Percentiles rank a stretch among this genome's conserved stretches.
These are phyloP conservation scores for Plasmodium fragile DNA, from an alignment of 169 alveolate genomes.

Conservation along the genomic window DNA sequence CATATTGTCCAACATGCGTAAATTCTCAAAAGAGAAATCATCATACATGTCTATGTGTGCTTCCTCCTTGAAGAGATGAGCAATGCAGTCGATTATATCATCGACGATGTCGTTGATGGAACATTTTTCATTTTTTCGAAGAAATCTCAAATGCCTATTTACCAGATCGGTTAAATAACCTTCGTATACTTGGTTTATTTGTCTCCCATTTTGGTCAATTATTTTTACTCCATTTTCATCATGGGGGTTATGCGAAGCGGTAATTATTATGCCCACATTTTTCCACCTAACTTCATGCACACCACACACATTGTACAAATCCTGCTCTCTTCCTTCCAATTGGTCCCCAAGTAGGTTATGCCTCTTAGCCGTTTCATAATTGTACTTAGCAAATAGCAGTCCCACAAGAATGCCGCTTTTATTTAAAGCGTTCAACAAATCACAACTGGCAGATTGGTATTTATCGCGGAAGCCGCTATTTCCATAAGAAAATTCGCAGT, in stretches of 20 bases:
- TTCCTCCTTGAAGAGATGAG: conserved; percentile 30
- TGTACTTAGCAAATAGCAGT: conserved; percentile 46
- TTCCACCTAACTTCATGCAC: conserved; percentile 4
- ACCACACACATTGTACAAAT: background rate
- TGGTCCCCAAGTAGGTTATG: background rate
- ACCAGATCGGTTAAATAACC: conserved; percentile 76
- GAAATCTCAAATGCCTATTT: conserved; percentile 66
- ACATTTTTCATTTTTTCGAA: conserved; percentile 30
- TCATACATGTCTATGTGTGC: conserved; percentile 21
- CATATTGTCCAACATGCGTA: conserved; percentile 24
- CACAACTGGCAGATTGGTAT: conserved; percentile 16
- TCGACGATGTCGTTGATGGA: conserved; percentile 24
- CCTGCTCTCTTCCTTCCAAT: background rate
- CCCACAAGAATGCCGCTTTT: conserved; percentile 72
- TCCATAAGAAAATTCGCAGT: conserved; percentile 37
- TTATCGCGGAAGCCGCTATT: conserved; percentile 73
- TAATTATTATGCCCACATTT: conserved; percentile 78
- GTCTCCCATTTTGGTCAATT: conserved; percentile 77
- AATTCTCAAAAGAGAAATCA: conserved; percentile 4
- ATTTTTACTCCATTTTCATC: conserved; percentile 84
- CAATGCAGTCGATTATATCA: conserved; percentile 29
- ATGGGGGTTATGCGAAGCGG: conserved; percentile 84
- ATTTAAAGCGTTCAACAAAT: conserved; percentile 41
- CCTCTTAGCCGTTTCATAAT: conserved; percentile 15
- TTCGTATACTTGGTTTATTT: conserved; percentile 79